phyloP scores from a whole-genome alignment of 2,329 filamentous ascomycete species.

The Cladosporium oxysporum region DNA sequence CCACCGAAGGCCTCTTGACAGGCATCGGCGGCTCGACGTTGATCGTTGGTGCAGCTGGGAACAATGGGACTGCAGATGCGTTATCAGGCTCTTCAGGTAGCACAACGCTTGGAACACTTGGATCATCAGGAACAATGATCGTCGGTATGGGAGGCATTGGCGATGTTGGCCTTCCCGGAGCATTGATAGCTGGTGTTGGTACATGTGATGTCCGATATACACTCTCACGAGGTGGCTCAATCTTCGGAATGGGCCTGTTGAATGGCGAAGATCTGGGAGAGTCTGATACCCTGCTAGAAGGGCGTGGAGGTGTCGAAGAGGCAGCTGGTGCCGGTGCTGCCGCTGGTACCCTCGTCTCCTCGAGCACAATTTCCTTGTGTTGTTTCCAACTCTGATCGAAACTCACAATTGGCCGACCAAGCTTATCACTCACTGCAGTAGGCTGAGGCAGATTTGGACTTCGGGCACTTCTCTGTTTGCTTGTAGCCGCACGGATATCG shows the following conservation, averaged over 20 bases:
- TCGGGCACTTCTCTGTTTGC: slow-evolving; percentile 82
- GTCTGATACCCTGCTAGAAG: slow-evolving; percentile 3
- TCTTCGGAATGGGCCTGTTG: slow-evolving; percentile 26
- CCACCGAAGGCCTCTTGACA: slow-evolving; percentile 1
- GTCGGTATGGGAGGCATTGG: slow-evolving; percentile 28
- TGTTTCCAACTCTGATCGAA: slow-evolving; percentile 81
- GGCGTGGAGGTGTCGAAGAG: slow-evolving; percentile 1
- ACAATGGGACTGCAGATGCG: slow-evolving; percentile 12
- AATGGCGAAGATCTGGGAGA: slow-evolving; percentile 13
- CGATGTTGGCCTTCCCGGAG: not conserved
- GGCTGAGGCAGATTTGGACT: slow-evolving; percentile 86
- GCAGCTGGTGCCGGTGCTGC: slow-evolving; percentile 24
- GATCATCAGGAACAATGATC: slow-evolving; percentile 23
- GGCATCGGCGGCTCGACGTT: slow-evolving; percentile 26
- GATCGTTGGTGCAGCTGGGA: slow-evolving; percentile 24
- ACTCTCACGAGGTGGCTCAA: slow-evolving; percentile 25
- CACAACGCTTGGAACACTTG: slow-evolving; percentile 5
- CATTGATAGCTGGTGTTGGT: not conserved
- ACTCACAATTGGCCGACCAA: slow-evolving; percentile 93
- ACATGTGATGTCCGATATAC: not conserved
- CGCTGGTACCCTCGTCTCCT: slow-evolving; percentile 46
- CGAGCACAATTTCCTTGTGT: slow-evolving; percentile 71
- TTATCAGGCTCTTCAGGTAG: slow-evolving; percentile 32
- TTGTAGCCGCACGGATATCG: slow-evolving; percentile 87
- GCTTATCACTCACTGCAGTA: slow-evolving; percentile 84